These are phyloP conservation scores for Citrus reticulata DNA, from an alignment of 345 rosid genomes.

Conservation along the genomic window DNA sequence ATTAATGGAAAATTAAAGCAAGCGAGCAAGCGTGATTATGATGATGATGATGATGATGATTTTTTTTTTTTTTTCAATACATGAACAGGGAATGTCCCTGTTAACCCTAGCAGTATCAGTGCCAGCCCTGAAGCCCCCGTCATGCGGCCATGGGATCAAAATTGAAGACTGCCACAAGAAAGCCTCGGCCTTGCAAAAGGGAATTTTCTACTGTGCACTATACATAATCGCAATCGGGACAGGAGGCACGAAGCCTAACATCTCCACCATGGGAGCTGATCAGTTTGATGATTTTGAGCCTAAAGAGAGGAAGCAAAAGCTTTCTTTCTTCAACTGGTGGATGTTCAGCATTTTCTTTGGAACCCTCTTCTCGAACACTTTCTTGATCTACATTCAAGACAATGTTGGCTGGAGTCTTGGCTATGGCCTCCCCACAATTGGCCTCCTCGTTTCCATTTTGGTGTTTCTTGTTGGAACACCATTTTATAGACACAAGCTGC, in stretches of 20 bases:
- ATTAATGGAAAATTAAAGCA: no score
- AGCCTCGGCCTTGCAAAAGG: conserved; percentile 32
- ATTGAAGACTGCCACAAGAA: conserved; percentile 21
- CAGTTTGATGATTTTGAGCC: conserved; percentile 64
- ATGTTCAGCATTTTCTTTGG: conserved; percentile 62
- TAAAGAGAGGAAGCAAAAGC: conserved; percentile 49
- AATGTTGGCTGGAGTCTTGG: conserved; percentile 43
- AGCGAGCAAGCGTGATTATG: background rate
- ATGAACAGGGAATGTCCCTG: conserved; percentile 53
- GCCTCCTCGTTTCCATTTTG: conserved; percentile 31
- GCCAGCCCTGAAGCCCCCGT: conserved; percentile 42
- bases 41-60: background rate
- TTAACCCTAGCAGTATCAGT: conserved; percentile 50
- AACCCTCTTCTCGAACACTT: conserved; percentile 48
- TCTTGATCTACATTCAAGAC: conserved; percentile 54
- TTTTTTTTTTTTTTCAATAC: background rate
- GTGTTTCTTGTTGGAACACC: conserved; percentile 48
- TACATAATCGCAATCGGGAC: conserved; percentile 45
- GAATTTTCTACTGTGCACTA: conserved; percentile 43
- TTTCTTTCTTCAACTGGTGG: conserved; percentile 78
- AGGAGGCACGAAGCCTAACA: conserved; percentile 67
- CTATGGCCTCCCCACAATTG: conserved; percentile 48
- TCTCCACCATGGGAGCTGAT: conserved; percentile 70
- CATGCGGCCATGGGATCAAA: conserved; percentile 33
- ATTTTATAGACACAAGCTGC: conserved; percentile 49